A percentile compares a stretch with the other conserved stretches of the same genome.
Evolutionary conservation across 2,329 filamentous ascomycete genomes (phyloP).

Genomic region (Fusarium clavum): DNA sequence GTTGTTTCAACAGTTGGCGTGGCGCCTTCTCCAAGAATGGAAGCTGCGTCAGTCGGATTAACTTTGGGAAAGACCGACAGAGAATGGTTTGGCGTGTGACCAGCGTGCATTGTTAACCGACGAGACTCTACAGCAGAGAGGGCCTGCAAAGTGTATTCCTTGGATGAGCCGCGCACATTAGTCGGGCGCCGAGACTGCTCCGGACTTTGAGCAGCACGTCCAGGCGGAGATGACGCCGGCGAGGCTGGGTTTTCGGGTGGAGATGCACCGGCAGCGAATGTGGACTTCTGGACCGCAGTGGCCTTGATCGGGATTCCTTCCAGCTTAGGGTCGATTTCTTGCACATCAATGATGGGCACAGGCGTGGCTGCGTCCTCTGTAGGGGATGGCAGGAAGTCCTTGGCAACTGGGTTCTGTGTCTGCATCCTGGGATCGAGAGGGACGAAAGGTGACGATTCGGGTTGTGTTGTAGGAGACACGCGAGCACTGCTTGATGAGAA

Average conservation of each 20-base stretch:
- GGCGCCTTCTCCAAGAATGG: conserved; percentile 44
- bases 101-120: conserved; percentile 70
- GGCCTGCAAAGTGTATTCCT: conserved; percentile 58
- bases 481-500: conserved; percentile 48
- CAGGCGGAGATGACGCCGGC: conserved; percentile 46
- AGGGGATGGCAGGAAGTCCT: conserved; percentile 52
- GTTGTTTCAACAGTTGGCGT: conserved; percentile 46
- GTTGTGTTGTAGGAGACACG: conserved; percentile 50
- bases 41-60: conserved; percentile 53
- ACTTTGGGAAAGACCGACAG: conserved; percentile 63
- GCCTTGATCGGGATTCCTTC: conserved; percentile 69
- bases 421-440: conserved; percentile 61
- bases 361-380: conserved; percentile 49
- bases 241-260: conserved; percentile 48
- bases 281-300: conserved; percentile 63
- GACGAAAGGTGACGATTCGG: conserved; percentile 53
- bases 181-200: conserved; percentile 27
- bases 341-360: conserved; percentile 66
- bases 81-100: conserved; percentile 72
- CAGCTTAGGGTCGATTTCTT: conserved; percentile 67
- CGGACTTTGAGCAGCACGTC: conserved; percentile 29
- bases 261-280: conserved; percentile 58
- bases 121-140: conserved; percentile 61
- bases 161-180: conserved; percentile 47
- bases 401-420: conserved; percentile 50